Base-by-base conservation (phyloP, 352 stramenopile species). In the Phytophthora brassicae region DNA sequence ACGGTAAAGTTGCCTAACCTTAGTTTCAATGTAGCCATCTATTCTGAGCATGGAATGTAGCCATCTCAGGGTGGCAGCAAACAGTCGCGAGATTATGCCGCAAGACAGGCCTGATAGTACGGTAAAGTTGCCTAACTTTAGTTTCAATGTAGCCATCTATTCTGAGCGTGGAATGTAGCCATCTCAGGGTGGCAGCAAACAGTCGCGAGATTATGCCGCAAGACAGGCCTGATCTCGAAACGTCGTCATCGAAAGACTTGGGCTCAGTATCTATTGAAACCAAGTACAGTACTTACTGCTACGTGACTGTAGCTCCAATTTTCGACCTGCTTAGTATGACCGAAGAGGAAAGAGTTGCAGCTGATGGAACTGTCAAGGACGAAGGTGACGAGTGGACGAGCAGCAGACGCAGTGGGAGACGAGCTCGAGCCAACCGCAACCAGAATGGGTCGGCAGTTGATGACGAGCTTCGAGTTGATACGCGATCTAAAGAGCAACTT, bases 381-480 rank as follows among this genome's bases (percentile, higher is more conserved):
- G 36, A 42, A 3, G 60, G 60, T 3, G 39, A 26, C 3, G 68
- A 76, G 51, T 77, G 64, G 68, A 50, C 39, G 23, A 77, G 68
- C 39, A 57, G 60, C 0, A 58, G 68, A 55, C 54, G 64, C 19
- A 68, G 39, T 12, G 68, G 56, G 39, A 64, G 43, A 28, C 51
- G 58, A 53, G 38, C 24, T 4, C 33, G 19, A 41, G 22, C 41
- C 16, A 60, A 48, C n/a, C 51, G 44, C 48, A 23, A 6, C 9
- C 36, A 33, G 0, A 54, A 43, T 12, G 56, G 24, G 29, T 41
- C 29, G 14, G 23, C n/a, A 6, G n/a, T 17, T 47, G 19, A 19
- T 11, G 50, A 62, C 8, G 45, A 67, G 17, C 56, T 71, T 2
- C 56, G 50, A 36, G 57, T 71, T 1, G 57, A 71, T 9, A 63